These are phyloP conservation scores for Turritis glabra DNA, from an alignment of 345 rosid species.

Conservation along the genomic window DNA sequence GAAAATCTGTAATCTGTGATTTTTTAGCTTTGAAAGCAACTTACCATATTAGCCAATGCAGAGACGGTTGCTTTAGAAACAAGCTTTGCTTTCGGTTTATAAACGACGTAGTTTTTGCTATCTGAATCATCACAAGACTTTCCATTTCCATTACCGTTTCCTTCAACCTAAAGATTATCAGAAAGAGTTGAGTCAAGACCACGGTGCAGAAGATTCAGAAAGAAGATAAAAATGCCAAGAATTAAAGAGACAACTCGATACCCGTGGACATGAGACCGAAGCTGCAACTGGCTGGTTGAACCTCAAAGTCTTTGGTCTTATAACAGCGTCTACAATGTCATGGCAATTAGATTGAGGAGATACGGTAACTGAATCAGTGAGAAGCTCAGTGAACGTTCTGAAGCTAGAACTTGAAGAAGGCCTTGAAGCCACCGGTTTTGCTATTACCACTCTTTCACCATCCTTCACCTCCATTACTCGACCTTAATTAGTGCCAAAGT, in stretches of 20 bases:
- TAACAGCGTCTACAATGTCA: constrained; percentile 53
- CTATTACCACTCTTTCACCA: constrained; percentile 59
- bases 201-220: background rate
- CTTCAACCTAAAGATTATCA: constrained; percentile 27
- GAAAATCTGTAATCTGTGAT: background rate
- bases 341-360: constrained; percentile 47
- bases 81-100: constrained; percentile 85
- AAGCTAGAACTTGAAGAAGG: constrained; percentile 69
- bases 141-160: background rate
- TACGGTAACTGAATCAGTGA: constrained; percentile 54
- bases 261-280: constrained; percentile 50
- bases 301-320: constrained; percentile 79
- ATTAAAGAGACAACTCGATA: constrained; percentile 7
- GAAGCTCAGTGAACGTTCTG: constrained; percentile 72
- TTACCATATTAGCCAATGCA: constrained; percentile 77
- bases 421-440: constrained; percentile 90
- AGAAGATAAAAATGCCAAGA: background rate
- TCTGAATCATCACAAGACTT: constrained; percentile 50
- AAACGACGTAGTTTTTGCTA: constrained; percentile 49
- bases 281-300: constrained; percentile 53
- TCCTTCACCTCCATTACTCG: constrained; percentile 69
- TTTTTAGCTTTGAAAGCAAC: constrained; percentile 23
- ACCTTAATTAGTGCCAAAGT: background rate
- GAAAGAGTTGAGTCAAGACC: constrained; percentile 23
- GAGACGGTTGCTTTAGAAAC: constrained; percentile 80